Conservation (phyloP, 345 rosid genomes). For the Anacardium occidentale region DNA sequence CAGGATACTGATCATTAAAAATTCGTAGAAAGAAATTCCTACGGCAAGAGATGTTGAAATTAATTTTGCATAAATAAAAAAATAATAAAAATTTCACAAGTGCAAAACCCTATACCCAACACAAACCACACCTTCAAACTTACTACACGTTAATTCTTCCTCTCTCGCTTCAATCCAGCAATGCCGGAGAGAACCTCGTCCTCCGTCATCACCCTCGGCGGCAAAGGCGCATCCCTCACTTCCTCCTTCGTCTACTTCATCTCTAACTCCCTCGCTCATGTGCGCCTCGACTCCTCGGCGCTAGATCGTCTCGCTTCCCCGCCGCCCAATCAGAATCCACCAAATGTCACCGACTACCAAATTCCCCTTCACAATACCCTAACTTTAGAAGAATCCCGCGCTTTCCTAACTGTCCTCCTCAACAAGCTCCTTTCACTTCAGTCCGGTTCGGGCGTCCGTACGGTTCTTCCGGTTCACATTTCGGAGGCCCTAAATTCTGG, state of each 20-base stretch:
- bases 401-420: slow-evolving; percentile 49
- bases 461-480: slow-evolving; percentile 39
- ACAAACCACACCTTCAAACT: too few species aligned
- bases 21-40: too few species aligned
- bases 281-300: slow-evolving; percentile 58
- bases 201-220: slow-evolving; percentile 40
- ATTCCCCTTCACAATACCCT: slow-evolving; percentile 24
- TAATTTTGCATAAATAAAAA: too few species aligned
- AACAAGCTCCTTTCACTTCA: slow-evolving; percentile 50
- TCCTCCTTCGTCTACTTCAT: slow-evolving; percentile 45
- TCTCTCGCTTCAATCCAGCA: slow-evolving; percentile 10
- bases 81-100: too few species aligned
- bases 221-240: slow-evolving; percentile 56
- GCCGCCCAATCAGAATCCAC: slow-evolving; percentile 24
- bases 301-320: slow-evolving; percentile 38
- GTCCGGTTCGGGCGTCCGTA: slow-evolving; percentile 36
- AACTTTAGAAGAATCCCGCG: slow-evolving; percentile 45
- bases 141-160: background rate
- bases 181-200: slow-evolving; percentile 31
- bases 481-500: slow-evolving; percentile 33
- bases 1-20: too few species aligned
- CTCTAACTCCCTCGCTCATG: slow-evolving; percentile 41
- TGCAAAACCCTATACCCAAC: too few species aligned
- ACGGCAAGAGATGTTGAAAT: too few species aligned
- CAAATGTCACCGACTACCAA: background rate